These are phyloP conservation scores for Knoxdaviesia proteae DNA, from an alignment of 2,329 filamentous ascomycete species.

Conservation along the genomic window DNA sequence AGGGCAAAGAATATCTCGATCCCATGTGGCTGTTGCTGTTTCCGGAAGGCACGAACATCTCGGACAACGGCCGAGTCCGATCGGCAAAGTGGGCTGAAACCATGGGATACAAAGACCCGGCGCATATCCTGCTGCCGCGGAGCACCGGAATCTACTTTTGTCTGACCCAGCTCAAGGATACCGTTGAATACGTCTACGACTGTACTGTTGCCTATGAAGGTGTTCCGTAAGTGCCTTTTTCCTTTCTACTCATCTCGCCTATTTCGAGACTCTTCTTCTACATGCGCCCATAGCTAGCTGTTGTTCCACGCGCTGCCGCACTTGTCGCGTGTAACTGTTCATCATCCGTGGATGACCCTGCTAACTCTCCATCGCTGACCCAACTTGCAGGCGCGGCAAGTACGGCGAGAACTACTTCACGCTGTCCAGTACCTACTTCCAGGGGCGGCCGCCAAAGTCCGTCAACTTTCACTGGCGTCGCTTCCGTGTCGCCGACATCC, in stretches of 20 bases:
- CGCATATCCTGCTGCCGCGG: constrained; percentile 56
- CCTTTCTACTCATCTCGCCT: too few relatives aligned
- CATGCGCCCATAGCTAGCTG: too few relatives aligned
- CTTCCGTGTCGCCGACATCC: constrained; percentile 63
- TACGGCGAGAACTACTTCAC: constrained; percentile 88
- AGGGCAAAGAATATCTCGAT: constrained; percentile 35
- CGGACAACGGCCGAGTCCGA: constrained; percentile 45
- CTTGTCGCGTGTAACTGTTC: too few relatives aligned
- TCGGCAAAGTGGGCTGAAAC: constrained; percentile 62
- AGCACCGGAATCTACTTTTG: constrained; percentile 69
- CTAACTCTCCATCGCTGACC: not conserved
- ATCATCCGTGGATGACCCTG: not conserved
- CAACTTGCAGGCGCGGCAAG: constrained; percentile 38
- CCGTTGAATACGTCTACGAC: constrained; percentile 70
- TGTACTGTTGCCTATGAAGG: constrained; percentile 94
- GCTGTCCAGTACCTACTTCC: constrained; percentile 67
- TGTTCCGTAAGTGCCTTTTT: constrained; percentile 46
- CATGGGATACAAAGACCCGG: constrained; percentile 47
- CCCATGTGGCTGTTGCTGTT: constrained; percentile 87
- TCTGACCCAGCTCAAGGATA: constrained; percentile 50
- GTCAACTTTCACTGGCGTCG: constrained; percentile 95
- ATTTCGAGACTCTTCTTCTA: too few relatives aligned
- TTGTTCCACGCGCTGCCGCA: too few relatives aligned
- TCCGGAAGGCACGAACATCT: constrained; percentile 71
- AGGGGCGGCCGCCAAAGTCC: constrained; percentile 75